These are phyloP conservation scores for Mortierella sp. DNA, from an alignment of 371 early-diverging fungal genomes.

Conservation along the genomic window DNA sequence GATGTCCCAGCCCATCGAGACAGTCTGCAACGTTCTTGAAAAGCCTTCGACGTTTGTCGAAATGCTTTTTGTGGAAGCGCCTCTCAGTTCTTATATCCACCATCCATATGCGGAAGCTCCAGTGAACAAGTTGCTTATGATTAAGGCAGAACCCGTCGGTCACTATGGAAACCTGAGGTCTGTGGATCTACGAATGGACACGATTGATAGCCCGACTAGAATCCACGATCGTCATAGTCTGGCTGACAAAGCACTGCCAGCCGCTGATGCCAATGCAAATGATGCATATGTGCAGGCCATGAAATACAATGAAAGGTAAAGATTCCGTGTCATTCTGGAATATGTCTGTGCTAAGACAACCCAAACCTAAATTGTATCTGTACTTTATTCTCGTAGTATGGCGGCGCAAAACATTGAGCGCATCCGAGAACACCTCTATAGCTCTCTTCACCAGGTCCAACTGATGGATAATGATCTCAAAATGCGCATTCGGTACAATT, in stretches of 20 bases:
- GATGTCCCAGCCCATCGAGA: conserved; percentile 1
- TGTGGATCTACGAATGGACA: too few relatives aligned
- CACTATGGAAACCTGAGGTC: background rate
- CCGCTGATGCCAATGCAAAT: background rate
- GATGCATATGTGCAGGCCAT: conserved; percentile 8
- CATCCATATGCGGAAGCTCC: background rate
- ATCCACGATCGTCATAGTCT: too few relatives aligned
- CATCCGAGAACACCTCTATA: conserved; percentile 14
- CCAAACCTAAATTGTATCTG: background rate
- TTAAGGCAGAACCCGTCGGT: background rate
- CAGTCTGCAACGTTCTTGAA: conserved; percentile 32
- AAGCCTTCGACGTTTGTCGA: conserved; percentile 35
- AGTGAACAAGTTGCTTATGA: too few relatives aligned
- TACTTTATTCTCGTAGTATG: conserved; percentile 19
- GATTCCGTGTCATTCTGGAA: background rate
- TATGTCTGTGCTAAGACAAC: background rate
- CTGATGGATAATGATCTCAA: conserved; percentile 32
- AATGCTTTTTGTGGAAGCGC: conserved; percentile 1
- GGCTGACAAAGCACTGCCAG: background rate
- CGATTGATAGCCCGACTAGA: too few relatives aligned
- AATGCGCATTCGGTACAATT: conserved; percentile 43
- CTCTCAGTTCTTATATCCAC: conserved; percentile 8
- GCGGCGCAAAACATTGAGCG: conserved; percentile 13
- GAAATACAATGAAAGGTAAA: conserved; percentile 34
- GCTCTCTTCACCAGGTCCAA: conserved; percentile 19